Base-by-base conservation (phyloP, 108 stramenopile species). In the Cyclotella atomus region DNA sequence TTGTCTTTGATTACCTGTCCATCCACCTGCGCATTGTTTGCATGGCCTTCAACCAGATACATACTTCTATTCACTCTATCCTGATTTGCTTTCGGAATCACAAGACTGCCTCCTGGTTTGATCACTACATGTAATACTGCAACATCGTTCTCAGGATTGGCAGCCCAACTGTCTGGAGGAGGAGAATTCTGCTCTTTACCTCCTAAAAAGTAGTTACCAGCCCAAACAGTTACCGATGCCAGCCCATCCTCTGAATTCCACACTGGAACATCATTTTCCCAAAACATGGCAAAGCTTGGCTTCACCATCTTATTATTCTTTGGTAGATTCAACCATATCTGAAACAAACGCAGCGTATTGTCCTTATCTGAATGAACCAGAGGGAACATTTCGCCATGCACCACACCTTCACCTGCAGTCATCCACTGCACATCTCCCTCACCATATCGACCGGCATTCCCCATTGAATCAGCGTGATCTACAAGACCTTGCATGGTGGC, bases 271-370 rank as follows among this genome's bases (percentile, higher is more conserved):
- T 87, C 66, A 59, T 85, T 65, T 4, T 65, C 52, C 91, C 91
- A 92, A 77, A 90, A 90, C 91, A 91, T 91, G 73, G 82, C 78
- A 77, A 91, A 96, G 34, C 56, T 65, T 0, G 96, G 96, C 24
- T 76, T 36, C 2, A 77, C 86, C 92, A 97, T 94, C 77, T 97
- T 95, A 66, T 56, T 66, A 46, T 45, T 38, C 1, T 36, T 16
- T 0, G 92, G 90, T n/a, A 95, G 70, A 77, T 97, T 97, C 16
- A 97, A 23, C 96, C 96, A 97, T 41, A 90, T 89, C 59, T 90
- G 92, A 64, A 88, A 88, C 56, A 90, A 74, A 59, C 77, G 45
- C 3, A 71, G 71, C 28, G 43, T 70, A 59, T 90, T 90, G 0
- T 59, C 59, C 36, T 59, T 36, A 24, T 84, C 73, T 4, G 59